Evolutionary conservation across 371 early-diverging fungal genomes (phyloP).

Genomic region (Saksenaea vasiformis): DNA sequence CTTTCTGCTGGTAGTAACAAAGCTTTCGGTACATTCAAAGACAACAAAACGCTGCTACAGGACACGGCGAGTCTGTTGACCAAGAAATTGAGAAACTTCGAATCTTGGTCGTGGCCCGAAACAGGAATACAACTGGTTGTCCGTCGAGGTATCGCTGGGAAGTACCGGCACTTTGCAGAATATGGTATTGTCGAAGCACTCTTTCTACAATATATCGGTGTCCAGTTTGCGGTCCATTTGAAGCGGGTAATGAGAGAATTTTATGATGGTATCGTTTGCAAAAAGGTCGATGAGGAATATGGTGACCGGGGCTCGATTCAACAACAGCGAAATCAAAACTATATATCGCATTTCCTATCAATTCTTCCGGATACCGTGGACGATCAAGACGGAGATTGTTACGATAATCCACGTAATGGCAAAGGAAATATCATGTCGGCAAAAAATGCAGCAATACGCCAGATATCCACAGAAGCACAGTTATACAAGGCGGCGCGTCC

Average conservation of each 20-base stretch:
- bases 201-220: constrained; percentile 19
- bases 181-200: constrained; percentile 17
- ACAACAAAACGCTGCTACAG: constrained; percentile 3
- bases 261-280: not conserved
- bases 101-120: constrained; percentile 16
- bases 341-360: not conserved
- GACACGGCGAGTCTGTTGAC: constrained; percentile 15
- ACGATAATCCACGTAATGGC: not conserved
- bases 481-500: constrained; percentile 5
- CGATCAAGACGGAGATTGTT: not conserved
- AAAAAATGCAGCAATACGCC: constrained; percentile 11
- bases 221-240: constrained; percentile 8
- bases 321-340: not conserved
- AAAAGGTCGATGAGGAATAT: not conserved
- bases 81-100: constrained; percentile 8
- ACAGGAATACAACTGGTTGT: constrained; percentile 11
- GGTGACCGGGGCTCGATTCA: not conserved
- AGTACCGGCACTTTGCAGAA: constrained; percentile 15
- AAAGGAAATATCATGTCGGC: not conserved
- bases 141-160: constrained; percentile 11
- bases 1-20: not conserved
- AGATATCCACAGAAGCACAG: constrained; percentile 15
- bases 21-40: not conserved
- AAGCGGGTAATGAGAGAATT: not conserved
- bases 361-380: not conserved